phyloP scores from a whole-genome alignment of 2,329 filamentous ascomycete species.

The Trichoderma sp. region DNA sequence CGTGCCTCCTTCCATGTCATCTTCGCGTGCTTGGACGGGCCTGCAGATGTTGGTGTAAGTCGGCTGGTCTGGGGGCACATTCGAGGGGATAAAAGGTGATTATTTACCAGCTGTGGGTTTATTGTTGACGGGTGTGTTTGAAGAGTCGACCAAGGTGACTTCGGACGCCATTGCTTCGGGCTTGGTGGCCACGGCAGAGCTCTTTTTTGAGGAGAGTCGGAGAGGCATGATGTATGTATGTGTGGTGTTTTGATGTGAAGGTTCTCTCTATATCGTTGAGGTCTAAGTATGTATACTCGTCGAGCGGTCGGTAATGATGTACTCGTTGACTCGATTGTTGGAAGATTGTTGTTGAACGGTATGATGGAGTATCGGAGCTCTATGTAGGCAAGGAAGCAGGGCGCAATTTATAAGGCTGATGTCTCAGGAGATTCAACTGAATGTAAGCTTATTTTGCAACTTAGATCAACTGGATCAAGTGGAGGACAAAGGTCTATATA shows the following conservation, averaged over 20 bases:
- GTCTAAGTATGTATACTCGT: neutral
- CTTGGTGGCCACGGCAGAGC: neutral
- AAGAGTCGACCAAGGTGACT: conserved; percentile 12
- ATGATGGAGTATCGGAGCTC: neutral
- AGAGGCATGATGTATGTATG: conserved; percentile 15
- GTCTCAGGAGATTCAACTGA: too few species aligned
- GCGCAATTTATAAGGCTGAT: too few species aligned
- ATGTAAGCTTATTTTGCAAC: neutral
- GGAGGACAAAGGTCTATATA: neutral
- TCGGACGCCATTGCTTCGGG: conserved; percentile 21
- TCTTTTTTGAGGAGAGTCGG: conserved; percentile 9
- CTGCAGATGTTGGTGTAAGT: neutral
- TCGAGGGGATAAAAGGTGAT: rapidly evolving
- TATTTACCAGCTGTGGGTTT: neutral
- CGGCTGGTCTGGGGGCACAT: neutral
- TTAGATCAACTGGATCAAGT: neutral
- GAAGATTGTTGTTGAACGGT: neutral
- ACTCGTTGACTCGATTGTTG: neutral
- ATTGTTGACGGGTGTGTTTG: neutral
- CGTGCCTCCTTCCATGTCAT: conserved; percentile 27
- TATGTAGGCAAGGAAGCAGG: neutral
- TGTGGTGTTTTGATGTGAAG: neutral
- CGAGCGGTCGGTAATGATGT: neutral
- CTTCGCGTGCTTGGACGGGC: neutral
- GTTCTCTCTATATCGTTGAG: neutral